Conservation (phyloP, 345 rosid species). For the Gossypium raimondii region DNA sequence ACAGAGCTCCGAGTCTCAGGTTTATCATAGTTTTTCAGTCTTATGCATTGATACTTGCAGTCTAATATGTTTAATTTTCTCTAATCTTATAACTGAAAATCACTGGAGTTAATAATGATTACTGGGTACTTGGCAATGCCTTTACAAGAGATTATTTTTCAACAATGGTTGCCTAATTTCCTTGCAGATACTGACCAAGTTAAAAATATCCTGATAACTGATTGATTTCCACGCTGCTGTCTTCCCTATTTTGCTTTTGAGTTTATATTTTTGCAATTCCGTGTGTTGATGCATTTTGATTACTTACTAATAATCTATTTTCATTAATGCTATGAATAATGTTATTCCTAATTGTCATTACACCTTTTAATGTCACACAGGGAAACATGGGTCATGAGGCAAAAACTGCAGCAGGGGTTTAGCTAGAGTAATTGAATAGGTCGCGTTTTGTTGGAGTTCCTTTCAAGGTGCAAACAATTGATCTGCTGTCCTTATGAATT, state of each 20-base stretch:
- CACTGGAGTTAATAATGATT: background rate
- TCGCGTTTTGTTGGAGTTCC: conserved; percentile 14
- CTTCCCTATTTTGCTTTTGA: background rate
- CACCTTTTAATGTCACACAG: conserved; percentile 35
- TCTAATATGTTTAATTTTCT: background rate
- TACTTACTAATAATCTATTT: background rate
- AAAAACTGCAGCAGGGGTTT: conserved; percentile 66
- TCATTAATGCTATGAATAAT: background rate
- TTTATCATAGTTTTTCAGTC: conserved; percentile 30
- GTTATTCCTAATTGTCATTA: background rate
- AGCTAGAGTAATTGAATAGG: conserved; percentile 17
- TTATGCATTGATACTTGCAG: background rate
- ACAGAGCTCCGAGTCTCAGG: conserved; percentile 55
- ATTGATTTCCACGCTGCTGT: background rate
- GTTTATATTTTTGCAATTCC: background rate
- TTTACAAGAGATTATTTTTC: background rate
- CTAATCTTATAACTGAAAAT: conserved; percentile 1
- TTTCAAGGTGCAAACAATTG: conserved; percentile 29
- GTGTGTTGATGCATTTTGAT: background rate
- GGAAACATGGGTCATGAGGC: conserved; percentile 46
- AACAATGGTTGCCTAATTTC: background rate
- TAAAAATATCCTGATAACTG: background rate
- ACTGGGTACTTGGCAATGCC: background rate
- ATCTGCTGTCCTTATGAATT: conserved; percentile 10
- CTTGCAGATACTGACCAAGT: background rate